A percentile compares a stretch with the other conserved stretches of the same genome.
phyloP scores from a whole-genome alignment of 2,329 filamentous ascomycete genomes.

The Hirsutella thompsonii region DNA sequence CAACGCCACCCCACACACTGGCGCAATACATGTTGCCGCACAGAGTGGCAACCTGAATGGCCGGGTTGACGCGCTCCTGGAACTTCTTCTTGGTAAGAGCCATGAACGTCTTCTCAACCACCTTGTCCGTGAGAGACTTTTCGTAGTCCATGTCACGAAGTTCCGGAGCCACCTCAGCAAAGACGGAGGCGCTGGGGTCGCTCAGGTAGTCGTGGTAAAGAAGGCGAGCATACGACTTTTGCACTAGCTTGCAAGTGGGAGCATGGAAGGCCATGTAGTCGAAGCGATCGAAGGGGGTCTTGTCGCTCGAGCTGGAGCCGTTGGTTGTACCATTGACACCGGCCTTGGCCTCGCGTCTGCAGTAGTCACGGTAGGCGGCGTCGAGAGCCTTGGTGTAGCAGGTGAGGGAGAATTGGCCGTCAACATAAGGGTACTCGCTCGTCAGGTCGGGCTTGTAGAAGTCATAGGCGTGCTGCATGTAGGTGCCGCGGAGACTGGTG shows the following conservation, averaged over 20 bases:
- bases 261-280: slow-evolving; percentile 76
- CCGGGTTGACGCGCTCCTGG: slow-evolving; percentile 61
- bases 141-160: slow-evolving; percentile 68
- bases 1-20: slow-evolving; percentile 67
- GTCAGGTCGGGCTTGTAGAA: slow-evolving; percentile 86
- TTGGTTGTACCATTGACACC: slow-evolving; percentile 35
- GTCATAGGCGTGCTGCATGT: slow-evolving; percentile 77
- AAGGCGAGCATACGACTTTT: slow-evolving; percentile 73
- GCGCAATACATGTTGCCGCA: slow-evolving; percentile 59
- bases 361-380: slow-evolving; percentile 70
- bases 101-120: slow-evolving; percentile 81
- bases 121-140: slow-evolving; percentile 69
- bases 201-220: slow-evolving; percentile 76
- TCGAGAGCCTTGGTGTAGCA: slow-evolving; percentile 77
- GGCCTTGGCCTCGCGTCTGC: slow-evolving; percentile 53
- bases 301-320: slow-evolving; percentile 22
- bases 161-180: slow-evolving; percentile 64
- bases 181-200: slow-evolving; percentile 53
- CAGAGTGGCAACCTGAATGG: slow-evolving; percentile 64
- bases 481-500: slow-evolving; percentile 65
- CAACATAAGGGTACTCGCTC: slow-evolving; percentile 77
- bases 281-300: slow-evolving; percentile 64
- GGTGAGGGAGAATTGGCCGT: slow-evolving; percentile 70
- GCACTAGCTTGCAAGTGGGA: slow-evolving; percentile 76
- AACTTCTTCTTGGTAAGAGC: slow-evolving; percentile 72